Base-by-base conservation (phyloP, 2,329 filamentous ascomycete genomes). In the Botryosphaeria dothidea region DNA sequence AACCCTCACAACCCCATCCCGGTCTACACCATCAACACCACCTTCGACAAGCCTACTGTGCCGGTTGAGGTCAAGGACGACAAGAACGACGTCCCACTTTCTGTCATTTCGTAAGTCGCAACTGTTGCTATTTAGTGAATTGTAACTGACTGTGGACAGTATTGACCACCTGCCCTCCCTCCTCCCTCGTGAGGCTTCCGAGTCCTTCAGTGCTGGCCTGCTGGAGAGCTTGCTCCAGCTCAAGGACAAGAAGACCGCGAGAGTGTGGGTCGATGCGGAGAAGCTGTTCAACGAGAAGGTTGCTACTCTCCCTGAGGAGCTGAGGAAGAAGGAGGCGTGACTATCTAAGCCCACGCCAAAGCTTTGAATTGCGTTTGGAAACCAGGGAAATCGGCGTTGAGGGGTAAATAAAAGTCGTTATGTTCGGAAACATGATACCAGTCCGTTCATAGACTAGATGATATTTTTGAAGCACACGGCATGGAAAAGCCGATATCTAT, bases 11-110 rank as follows among this genome's bases (percentile, higher is more conserved):
- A 90, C 78, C 86, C 85, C 3, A 87, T 93, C 64, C 93, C 93
- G 25, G 89, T 97, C 74, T 97, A 96, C 83, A 84, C 85, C 69
- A 87, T 91, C 75, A 91, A 92, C 78, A 97, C 91, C 54, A 95
- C 92, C 23, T 97, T 97, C 75, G 87, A 88, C 75, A 88, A 91
- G 75, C 94, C 93, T n/a, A 97, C 92, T 0, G 89, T 96, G 0
- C 85, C 88, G 0, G 90, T 95, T 25, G 81, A 87, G 36, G 87
- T 84, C 68, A 86, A 81, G 72, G 83, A 78, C 52, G 80, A 81
- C 62, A 85, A 87, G 0, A 65, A 61, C 54, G 41, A 61, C 46
- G 11, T 61, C 15, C 84, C 86, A 7, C 80, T 97, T 65, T 89
- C 86, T 54, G 91, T 97, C 70, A 96, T 97, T 78, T 90, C 88